Evolutionary conservation across 1,284 basidiomycete genomes (phyloP).

Genomic region (Trichosporon faecale): DNA sequence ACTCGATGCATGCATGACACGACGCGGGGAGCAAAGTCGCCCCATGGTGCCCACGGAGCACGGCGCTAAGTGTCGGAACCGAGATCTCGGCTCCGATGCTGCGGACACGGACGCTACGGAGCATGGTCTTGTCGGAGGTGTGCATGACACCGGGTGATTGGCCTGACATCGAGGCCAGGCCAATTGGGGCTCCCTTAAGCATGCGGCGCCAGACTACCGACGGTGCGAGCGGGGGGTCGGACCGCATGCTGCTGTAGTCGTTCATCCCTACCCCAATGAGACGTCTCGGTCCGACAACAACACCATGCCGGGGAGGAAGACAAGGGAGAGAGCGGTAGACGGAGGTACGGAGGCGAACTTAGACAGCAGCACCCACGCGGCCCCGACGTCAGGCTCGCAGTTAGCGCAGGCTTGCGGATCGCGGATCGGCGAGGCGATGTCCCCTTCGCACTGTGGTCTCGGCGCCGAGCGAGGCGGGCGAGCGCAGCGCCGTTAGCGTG

Average conservation of each 20-base stretch:
- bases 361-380: neutral
- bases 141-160: neutral
- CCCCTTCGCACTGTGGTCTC: neutral
- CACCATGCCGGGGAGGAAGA: no score
- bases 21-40: neutral
- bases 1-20: neutral
- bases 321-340: neutral
- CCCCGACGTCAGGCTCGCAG: neutral
- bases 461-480: neutral
- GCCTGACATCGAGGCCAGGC: neutral
- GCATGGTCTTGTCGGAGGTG: neutral
- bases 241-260: neutral
- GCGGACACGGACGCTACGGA: neutral
- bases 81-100: neutral
- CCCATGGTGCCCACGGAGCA: no score
- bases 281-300: neutral
- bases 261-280: neutral
- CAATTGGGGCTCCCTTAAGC: neutral
- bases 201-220: no score
- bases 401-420: neutral
- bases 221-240: no score
- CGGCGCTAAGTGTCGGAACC: neutral
- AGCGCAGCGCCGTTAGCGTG: neutral
- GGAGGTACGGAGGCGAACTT: neutral
- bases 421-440: neutral